These are phyloP conservation scores for Priceomyces fermenticarens DNA, from an alignment of 805 yeast genomes.

Conservation along the genomic window DNA sequence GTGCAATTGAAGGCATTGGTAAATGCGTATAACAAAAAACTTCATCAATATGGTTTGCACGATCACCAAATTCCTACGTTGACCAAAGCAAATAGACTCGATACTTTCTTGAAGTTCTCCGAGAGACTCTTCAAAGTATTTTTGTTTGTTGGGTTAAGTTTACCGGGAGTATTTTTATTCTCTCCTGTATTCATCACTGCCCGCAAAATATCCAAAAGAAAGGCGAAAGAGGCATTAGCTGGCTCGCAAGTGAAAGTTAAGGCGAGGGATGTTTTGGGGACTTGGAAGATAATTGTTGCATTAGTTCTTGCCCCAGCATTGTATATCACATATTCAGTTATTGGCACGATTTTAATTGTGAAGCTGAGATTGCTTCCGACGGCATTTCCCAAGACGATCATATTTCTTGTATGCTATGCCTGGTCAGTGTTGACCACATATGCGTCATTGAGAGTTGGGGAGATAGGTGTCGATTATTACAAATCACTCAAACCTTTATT, in stretches of 20 bases:
- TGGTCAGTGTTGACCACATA: conserved; percentile 39
- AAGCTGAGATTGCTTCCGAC: conserved; percentile 11
- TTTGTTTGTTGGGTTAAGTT: conserved; percentile 28
- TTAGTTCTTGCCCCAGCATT: conserved; percentile 38
- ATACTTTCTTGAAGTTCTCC: conserved; percentile 21
- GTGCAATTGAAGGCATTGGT: conserved; percentile 27
- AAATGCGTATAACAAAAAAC: conserved; percentile 29
- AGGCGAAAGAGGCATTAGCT: conserved; percentile 38
- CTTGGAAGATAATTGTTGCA: conserved; percentile 44
- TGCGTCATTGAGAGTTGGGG: conserved; percentile 40
- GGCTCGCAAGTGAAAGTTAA: conserved; percentile 37
- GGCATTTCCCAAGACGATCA: conserved; percentile 11
- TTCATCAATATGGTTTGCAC: conserved; percentile 31
- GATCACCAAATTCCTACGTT: conserved; percentile 40
- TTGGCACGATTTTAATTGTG: conserved; percentile 26
- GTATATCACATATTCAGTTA: conserved; percentile 36
- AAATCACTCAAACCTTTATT: conserved; percentile 38
- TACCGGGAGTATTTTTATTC: conserved; percentile 38
- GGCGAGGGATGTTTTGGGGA: conserved; percentile 40
- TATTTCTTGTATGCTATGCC: conserved; percentile 30
- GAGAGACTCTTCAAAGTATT: conserved; percentile 24
- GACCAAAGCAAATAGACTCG: conserved; percentile 17
- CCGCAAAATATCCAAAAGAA: conserved; percentile 27
- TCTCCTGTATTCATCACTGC: conserved; percentile 39
- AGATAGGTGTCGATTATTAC: conserved; percentile 40